Base-by-base conservation (phyloP, 768 basidiomycete genomes). In the Gymnopilus dilepis region DNA sequence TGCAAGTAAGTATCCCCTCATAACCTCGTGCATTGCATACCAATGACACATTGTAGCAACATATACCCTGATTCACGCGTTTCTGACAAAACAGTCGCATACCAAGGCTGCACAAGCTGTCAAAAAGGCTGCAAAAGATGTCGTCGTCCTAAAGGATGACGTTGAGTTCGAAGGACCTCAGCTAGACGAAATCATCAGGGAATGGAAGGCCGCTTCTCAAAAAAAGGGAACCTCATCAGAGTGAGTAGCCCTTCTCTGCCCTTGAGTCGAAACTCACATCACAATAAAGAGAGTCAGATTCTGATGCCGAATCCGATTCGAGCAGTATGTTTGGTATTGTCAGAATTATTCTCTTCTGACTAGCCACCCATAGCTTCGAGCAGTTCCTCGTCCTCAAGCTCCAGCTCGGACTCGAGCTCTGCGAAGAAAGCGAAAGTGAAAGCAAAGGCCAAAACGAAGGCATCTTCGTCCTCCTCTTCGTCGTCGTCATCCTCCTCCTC, bases 1-100 rank as follows among this genome's bases (percentile, higher is more conserved):
- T 33, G 86, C 84, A 34, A 77, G 88, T 88, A 76, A 62, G 82
- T 67, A 37, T 3, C 19, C 17, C 17, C 40, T 11, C 1, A 4
- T 24, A 8, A 11, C 11, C n/a, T 37, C 3, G 15, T 17, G 52
- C 13, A 19, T 17, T 11, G 31, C 41, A 33, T 45, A 24, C 47
- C 43, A 24, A 17, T 38, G n/a, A n/a, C 6, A 30, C 26, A 9
- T 54, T 50, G 38, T 69, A 94, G 93, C 81, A 22, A 88, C 90
- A 4, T 95, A 94, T 78, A 82, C 85, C 66, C 76, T 93, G 52
- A 86, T 95, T 60, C 83, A 93, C 69, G 77, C 85, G 8, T 95
- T 95, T 75, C 80, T 95, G 37, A 78, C 73, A 60, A 83, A 86
- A 69, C 85, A 82, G 48, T 81, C 84, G 0, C 89, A 94, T 72